phyloP scores from a whole-genome alignment of 768 basidiomycete species.

The Albatrellus ellisii region DNA sequence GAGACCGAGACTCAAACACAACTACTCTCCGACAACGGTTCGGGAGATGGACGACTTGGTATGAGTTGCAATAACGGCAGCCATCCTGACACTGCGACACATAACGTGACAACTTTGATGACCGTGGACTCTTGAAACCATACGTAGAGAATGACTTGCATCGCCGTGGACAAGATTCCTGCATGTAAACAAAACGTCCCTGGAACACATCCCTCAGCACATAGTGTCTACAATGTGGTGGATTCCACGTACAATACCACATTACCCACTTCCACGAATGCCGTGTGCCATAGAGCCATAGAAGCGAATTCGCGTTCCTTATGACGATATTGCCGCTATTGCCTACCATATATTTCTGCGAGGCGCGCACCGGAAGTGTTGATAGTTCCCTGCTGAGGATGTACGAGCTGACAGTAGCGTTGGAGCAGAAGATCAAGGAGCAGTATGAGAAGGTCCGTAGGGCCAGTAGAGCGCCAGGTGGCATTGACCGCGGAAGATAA shows the following conservation, averaged over 20 bases:
- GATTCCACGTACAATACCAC: neutral
- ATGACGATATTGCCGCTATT: neutral
- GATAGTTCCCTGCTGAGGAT: conserved; percentile 10
- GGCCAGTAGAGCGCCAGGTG: neutral
- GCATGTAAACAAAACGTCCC: neutral
- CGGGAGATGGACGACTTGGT: neutral
- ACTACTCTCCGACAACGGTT: no score
- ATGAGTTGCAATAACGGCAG: neutral
- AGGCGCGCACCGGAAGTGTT: conserved; percentile 5
- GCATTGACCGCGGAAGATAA: neutral
- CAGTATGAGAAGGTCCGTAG: conserved; percentile 11
- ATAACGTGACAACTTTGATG: neutral
- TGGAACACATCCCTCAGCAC: no score
- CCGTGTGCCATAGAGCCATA: neutral
- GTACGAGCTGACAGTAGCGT: conserved; percentile 10
- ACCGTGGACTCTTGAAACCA: neutral
- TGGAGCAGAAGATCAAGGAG: conserved; percentile 10
- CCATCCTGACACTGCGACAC: neutral
- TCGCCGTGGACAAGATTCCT: neutral
- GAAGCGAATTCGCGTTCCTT: neutral
- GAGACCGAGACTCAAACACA: no score
- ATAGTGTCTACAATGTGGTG: no score
- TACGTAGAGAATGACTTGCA: neutral
- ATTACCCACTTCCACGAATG: neutral
- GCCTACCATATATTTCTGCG: neutral